Evolutionary conservation across 768 basidiomycete genomes (phyloP).

Genomic region (Pilatotrama ljubarskyi): DNA sequence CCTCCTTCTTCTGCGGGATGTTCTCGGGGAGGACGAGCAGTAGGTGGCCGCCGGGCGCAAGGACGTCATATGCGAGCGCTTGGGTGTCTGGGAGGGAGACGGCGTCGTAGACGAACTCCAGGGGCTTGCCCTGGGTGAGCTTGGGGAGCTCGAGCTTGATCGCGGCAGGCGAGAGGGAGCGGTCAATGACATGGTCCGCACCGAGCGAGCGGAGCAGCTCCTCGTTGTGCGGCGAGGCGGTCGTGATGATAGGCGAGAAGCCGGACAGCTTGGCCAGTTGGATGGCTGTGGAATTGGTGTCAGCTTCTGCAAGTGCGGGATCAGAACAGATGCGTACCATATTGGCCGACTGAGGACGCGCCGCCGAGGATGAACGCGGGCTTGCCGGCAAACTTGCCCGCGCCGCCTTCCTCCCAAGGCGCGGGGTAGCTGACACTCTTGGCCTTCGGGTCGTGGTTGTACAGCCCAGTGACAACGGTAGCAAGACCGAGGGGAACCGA

Average conservation of each 20-base stretch:
- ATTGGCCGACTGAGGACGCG: constrained; percentile 32
- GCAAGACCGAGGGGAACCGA: constrained; percentile 42
- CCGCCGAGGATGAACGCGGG: constrained; percentile 32
- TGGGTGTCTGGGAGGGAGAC: constrained; percentile 28
- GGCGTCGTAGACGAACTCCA: constrained; percentile 29
- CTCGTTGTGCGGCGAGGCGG: constrained; percentile 28
- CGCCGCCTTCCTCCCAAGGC: constrained; percentile 29
- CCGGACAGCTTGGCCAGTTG: constrained; percentile 21
- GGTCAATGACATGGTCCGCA: constrained; percentile 31
- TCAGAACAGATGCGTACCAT: constrained; percentile 17
- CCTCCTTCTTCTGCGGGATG: constrained; percentile 10
- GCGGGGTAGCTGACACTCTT: constrained; percentile 15
- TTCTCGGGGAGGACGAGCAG: constrained; percentile 15
- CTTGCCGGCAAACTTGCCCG: constrained; percentile 25
- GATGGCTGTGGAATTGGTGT: not conserved
- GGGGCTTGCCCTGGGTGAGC: constrained; percentile 23
- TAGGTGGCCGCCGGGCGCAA: constrained; percentile 27
- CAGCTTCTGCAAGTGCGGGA: not conserved
- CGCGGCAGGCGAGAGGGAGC: constrained; percentile 12
- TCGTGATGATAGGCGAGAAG: constrained; percentile 32
- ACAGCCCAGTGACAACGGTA: constrained; percentile 41
- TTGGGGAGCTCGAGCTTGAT: constrained; percentile 15
- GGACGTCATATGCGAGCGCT: constrained; percentile 20
- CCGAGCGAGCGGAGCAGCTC: constrained; percentile 23
- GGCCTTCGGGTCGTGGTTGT: constrained; percentile 21